Percentiles rank a stretch among this genome's conserved stretches.
Conservation (phyloP, 768 basidiomycete genomes). For the Phanerodontia chrysosporium region DNA sequence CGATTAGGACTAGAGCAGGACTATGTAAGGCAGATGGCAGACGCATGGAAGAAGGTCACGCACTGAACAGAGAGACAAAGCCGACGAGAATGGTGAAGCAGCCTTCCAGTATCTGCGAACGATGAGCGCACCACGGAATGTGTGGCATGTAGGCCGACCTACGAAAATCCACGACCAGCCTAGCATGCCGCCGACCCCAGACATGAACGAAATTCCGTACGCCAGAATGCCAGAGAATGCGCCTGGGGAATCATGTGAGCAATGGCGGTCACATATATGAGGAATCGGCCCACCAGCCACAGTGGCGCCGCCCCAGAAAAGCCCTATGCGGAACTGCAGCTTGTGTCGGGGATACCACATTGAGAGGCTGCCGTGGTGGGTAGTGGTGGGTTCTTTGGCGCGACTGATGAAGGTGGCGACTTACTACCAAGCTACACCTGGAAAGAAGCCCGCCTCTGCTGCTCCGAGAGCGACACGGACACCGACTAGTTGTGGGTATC, state of each 20-base stretch:
- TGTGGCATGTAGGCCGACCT: not conserved
- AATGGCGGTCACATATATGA: not conserved
- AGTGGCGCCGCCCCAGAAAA: conserved; percentile 22
- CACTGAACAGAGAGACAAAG: conserved; percentile 41
- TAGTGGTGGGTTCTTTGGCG: conserved; percentile 14
- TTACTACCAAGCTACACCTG: conserved; percentile 60
- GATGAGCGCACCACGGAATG: not conserved
- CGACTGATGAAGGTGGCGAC: conserved; percentile 4
- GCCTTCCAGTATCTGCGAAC: conserved; percentile 50
- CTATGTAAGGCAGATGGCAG: not conserved
- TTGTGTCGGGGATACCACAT: conserved; percentile 26
- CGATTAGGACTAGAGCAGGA: conserved; percentile 39
- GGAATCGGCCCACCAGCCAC: not conserved
- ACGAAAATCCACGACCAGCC: conserved; percentile 32
- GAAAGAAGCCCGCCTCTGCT: conserved; percentile 68
- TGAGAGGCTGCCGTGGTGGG: not conserved
- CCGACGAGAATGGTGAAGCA: conserved; percentile 55
- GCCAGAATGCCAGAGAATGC: conserved; percentile 30
- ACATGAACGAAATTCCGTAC: conserved; percentile 34
- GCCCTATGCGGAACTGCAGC: conserved; percentile 22
- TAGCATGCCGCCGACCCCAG: conserved; percentile 21
- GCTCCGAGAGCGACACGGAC: conserved; percentile 55
- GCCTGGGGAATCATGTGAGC: conserved; percentile 1
- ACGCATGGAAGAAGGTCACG: no score
- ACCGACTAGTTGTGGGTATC: conserved; percentile 62